Conservation (phyloP, 306 rosid genomes). For the Corylus avellana region DNA sequence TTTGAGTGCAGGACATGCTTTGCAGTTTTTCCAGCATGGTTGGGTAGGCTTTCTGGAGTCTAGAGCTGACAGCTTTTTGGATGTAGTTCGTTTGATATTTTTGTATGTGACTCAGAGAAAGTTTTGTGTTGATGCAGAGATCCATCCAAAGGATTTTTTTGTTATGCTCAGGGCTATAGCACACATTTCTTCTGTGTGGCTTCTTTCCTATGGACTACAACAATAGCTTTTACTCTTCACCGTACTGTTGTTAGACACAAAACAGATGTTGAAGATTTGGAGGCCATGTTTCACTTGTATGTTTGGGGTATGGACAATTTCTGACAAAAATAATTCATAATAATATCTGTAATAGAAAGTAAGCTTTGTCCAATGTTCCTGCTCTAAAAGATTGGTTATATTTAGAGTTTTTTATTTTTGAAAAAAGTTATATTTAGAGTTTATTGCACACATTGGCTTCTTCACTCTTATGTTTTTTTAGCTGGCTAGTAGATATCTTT, state of each 20-base stretch:
- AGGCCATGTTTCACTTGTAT: conserved; percentile 94
- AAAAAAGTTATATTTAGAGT: conserved; percentile 6
- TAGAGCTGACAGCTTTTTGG: conserved; percentile 15
- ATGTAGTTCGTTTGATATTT: conserved; percentile 29
- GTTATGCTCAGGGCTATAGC: conserved; percentile 87
- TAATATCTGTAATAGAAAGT: conserved; percentile 11
- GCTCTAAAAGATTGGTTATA: conserved; percentile 17
- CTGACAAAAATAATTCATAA: not conserved
- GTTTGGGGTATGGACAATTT: conserved; percentile 85
- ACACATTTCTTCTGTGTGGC: conserved; percentile 98
- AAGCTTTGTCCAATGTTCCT: conserved; percentile 14
- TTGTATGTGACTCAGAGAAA: conserved; percentile 22
- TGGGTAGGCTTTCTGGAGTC: conserved; percentile 58
- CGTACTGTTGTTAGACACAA: conserved; percentile 95
- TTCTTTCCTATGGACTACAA: conserved; percentile 97
- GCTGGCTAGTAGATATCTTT: conserved; percentile 13
- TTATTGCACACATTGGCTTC: not conserved
- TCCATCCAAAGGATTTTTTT: conserved; percentile 83
- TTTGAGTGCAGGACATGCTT: conserved; percentile 81
- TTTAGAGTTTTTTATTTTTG: not conserved
- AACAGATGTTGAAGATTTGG: conserved; percentile 96
- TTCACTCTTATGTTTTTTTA: not conserved
- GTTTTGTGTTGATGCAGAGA: conserved; percentile 60
- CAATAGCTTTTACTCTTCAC: conserved; percentile 95
- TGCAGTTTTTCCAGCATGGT: conserved; percentile 97